A percentile compares a stretch with the other conserved stretches of the same genome.
phyloP scores from a whole-genome alignment of 768 basidiomycete genomes.

The Russula olivacea region DNA sequence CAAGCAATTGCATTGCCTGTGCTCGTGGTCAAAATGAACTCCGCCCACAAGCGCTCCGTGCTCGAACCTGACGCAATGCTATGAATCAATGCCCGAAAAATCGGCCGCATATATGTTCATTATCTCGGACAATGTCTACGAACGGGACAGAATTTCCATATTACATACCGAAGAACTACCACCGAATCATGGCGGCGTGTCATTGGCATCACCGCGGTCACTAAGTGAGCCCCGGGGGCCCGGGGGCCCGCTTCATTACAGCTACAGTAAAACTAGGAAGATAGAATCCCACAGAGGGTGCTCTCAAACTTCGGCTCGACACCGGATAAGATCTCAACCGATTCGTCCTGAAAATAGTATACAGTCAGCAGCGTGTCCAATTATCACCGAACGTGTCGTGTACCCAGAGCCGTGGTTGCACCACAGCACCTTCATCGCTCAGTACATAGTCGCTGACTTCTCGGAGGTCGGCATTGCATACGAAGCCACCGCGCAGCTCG shows the following conservation, averaged over 20 bases:
- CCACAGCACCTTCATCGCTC: conserved; percentile 14
- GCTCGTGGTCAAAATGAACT: not conserved
- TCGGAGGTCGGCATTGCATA: conserved; percentile 1
- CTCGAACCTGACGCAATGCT: no score
- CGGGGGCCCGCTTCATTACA: no score
- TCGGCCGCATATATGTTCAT: not conserved
- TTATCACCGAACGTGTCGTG: not conserved
- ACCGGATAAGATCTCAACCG: conserved; percentile 11
- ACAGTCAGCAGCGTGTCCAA: not conserved
- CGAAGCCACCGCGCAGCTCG: conserved; percentile 10
- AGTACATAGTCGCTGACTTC: conserved; percentile 18
- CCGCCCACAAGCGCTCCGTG: not conserved
- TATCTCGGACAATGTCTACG: not conserved
- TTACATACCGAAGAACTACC: not conserved
- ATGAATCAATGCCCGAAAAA: no score
- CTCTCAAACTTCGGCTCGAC: conserved; percentile 11
- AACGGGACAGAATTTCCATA: not conserved
- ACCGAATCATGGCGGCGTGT: not conserved
- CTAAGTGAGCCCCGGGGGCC: no score
- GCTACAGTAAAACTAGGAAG: not conserved
- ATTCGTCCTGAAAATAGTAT: conserved; percentile 10
- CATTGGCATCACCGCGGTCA: not conserved
- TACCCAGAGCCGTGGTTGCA: conserved; percentile 18
- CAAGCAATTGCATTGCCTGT: conserved; percentile 4
- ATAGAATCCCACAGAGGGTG: not conserved